These are phyloP conservation scores for Cadophora gregata DNA, from an alignment of 2,329 filamentous ascomycete genomes.

Conservation along the genomic window DNA sequence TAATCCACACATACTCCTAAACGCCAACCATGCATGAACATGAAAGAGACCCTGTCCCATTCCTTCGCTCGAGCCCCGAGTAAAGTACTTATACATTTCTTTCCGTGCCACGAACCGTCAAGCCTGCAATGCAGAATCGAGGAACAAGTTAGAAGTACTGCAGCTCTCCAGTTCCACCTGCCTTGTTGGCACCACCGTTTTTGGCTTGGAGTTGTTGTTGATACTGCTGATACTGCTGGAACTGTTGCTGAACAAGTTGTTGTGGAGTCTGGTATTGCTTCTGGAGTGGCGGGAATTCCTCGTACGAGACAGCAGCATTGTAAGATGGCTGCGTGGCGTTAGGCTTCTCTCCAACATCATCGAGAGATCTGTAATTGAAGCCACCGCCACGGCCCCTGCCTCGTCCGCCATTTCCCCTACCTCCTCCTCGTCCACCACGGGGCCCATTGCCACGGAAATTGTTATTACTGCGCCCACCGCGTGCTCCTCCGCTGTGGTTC, in stretches of 20 bases:
- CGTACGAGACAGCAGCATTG: slow-evolving; percentile 43
- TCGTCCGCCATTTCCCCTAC: slow-evolving; percentile 49
- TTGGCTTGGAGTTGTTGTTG: slow-evolving; percentile 39
- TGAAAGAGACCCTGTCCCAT: not conserved
- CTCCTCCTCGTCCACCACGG: slow-evolving; percentile 35
- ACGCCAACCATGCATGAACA: not conserved
- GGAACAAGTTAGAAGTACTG: slow-evolving; percentile 38
- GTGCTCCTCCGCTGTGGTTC: slow-evolving; percentile 41
- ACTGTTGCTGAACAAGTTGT: slow-evolving; percentile 43
- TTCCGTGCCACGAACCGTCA: not conserved
- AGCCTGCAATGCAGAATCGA: not conserved
- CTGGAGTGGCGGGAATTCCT: slow-evolving; percentile 45
- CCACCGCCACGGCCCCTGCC: slow-evolving; percentile 52
- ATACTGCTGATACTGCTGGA: slow-evolving; percentile 42
- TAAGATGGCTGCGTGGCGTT: slow-evolving; percentile 45
- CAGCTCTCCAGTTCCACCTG: slow-evolving; percentile 37
- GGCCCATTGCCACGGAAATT: slow-evolving; percentile 43
- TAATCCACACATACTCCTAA: slow-evolving; percentile 1
- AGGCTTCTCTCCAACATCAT: slow-evolving; percentile 62
- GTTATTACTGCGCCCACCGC: slow-evolving; percentile 45
- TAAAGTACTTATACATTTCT: not conserved
- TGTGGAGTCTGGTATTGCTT: slow-evolving; percentile 44
- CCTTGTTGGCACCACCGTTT: slow-evolving; percentile 30
- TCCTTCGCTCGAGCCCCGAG: not conserved
- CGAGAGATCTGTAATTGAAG: slow-evolving; percentile 68